Conservation (phyloP, 1,284 basidiomycete species). For the Paramarasmius palmivorus region DNA sequence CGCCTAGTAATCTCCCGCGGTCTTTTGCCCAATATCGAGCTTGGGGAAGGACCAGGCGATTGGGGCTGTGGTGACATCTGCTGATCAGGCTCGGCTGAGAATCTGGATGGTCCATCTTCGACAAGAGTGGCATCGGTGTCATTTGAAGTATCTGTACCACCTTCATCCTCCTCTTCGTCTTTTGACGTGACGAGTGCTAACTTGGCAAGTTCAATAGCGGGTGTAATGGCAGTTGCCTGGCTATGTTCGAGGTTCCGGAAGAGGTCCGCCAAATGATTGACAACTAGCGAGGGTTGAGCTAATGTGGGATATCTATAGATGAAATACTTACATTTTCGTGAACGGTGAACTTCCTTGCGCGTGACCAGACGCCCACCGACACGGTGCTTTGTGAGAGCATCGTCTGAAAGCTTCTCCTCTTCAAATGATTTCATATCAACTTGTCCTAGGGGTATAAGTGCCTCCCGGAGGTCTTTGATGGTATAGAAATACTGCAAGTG, state of each 20-base stretch:
- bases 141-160: slow-evolving; percentile 76
- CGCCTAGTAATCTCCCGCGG: slow-evolving; percentile 46
- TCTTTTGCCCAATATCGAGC: slow-evolving; percentile 77
- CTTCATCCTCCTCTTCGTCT: slow-evolving; percentile 85
- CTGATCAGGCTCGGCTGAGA: slow-evolving; percentile 20
- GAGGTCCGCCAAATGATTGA: slow-evolving; percentile 74
- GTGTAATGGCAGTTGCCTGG: slow-evolving; percentile 72
- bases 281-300: slow-evolving; percentile 50
- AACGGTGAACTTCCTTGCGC: slow-evolving; percentile 76
- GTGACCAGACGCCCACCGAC: slow-evolving; percentile 88
- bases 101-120: slow-evolving; percentile 59
- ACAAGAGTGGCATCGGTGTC: slow-evolving; percentile 84
- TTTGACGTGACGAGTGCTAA: slow-evolving; percentile 87
- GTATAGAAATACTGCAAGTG: slow-evolving; percentile 85
- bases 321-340: slow-evolving; percentile 71
- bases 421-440: slow-evolving; percentile 56
- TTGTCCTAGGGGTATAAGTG: slow-evolving; percentile 64
- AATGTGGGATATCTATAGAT: background rate
- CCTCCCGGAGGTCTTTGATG: slow-evolving; percentile 84
- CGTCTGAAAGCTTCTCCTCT: slow-evolving; percentile 73
- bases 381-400: slow-evolving; percentile 77
- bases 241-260: slow-evolving; percentile 79
- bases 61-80: slow-evolving; percentile 13
- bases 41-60: slow-evolving; percentile 37
- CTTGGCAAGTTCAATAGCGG: slow-evolving; percentile 85